Base-by-base conservation (phyloP, 495 filamentous ascomycete species). In the Talaromyces adpressus region DNA sequence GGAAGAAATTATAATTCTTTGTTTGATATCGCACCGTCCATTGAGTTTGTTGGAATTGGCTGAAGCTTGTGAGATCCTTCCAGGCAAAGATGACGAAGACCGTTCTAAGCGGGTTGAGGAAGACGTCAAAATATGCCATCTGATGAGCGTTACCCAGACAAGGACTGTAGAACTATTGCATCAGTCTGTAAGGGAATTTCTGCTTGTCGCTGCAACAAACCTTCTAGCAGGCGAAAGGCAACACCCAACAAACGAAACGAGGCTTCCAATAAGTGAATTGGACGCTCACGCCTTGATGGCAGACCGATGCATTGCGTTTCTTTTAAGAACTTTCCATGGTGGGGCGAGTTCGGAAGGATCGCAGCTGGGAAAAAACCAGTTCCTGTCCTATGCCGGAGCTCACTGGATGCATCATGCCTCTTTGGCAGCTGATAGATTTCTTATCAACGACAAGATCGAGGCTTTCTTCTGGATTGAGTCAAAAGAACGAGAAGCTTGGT, bases 181-280 rank as follows among this genome's bases (percentile, higher is more conserved):
- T 45, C 63, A 66, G 20, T 71, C 69, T 2, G 65, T 71, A 0
- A 65, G 64, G 30, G 67, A 71, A 30, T 71, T 67, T 23, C 61
- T 71, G 9, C n/a, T 49, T 11, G 25, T 27, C 25, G 2, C 25
- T 27, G 25, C 25, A 27, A 27, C 25, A 4, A 27, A 27, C 25
- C 25, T 27, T 27, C 25, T 27, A 27, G 25, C 25, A 27, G 25
- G 25, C 25, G 25, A 27, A 27, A 27, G 25, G 25, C 25, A 27
- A 27, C 25, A 27, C 25, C 25, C 25, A 27, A 27, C 25, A 27
- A 27, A 27, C 25, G 12, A 29, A 23, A 25, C 9, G 29, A 45
- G 11, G 5, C 9, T 6, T 12, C 18, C 4, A 9, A 57, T 49
- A 14, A 56, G 23, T 54, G 41, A 49, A 22, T 14, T 51, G 16